phyloP scores from a whole-genome alignment of 164 flowering plant species.

The Litsea cubeba region DNA sequence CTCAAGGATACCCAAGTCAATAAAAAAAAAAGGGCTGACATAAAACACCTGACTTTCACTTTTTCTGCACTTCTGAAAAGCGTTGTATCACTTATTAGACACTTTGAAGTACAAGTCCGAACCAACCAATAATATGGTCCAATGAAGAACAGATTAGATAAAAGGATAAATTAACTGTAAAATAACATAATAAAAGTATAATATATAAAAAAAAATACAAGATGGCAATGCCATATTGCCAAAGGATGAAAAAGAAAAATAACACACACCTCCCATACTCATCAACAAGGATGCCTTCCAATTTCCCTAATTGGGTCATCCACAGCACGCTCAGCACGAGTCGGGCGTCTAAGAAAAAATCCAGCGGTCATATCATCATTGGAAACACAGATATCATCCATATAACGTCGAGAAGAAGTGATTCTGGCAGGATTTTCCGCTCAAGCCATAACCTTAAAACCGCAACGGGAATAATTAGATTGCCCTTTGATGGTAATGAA shows the following conservation, averaged over 20 bases:
- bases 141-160: too few species aligned
- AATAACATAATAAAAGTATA: too few species aligned
- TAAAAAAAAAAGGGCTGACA: too few species aligned
- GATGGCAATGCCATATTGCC: background rate
- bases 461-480: conserved; percentile 19
- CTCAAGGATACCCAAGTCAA: too few species aligned
- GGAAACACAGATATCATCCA: conserved; percentile 80
- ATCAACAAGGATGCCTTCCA: conserved; percentile 98
- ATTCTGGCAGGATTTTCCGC: conserved; percentile 86
- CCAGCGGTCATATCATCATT: conserved; percentile 60
- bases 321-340: conserved; percentile 80
- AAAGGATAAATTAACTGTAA: too few species aligned
- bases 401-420: conserved; percentile 68
- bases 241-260: background rate
- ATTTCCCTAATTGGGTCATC: conserved; percentile 98
- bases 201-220: background rate
- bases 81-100: too few species aligned
- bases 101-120: too few species aligned
- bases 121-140: too few species aligned
- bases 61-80: too few species aligned
- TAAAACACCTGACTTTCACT: too few species aligned
- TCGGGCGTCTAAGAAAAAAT: conserved; percentile 63
- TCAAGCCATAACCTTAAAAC: conserved; percentile 94
- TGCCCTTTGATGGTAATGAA: background rate
- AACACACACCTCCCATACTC: conserved; percentile 88